These are phyloP conservation scores for Stygiomarasmius scandens DNA, from an alignment of 1,284 basidiomycete genomes.

Conservation along the genomic window DNA sequence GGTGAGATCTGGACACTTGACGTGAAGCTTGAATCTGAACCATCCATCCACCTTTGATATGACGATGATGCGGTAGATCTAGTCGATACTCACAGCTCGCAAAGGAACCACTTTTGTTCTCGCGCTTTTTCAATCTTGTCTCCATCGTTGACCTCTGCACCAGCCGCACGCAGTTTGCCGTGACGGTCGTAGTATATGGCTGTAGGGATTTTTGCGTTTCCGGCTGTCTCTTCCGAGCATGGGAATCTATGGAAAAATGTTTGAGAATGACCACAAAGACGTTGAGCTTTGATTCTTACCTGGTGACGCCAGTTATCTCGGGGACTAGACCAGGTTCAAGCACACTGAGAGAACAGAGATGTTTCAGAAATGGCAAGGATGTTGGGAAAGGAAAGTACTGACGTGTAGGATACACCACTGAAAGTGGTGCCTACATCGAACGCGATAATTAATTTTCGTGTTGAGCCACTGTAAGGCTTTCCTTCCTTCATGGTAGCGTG, in stretches of 20 bases:
- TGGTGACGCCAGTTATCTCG: slow-evolving; percentile 38
- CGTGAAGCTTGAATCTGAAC: slow-evolving; percentile 52
- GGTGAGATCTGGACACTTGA: slow-evolving; percentile 26
- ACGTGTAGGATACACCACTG: slow-evolving; percentile 21
- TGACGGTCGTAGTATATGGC: slow-evolving; percentile 54
- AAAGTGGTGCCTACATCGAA: slow-evolving; percentile 51
- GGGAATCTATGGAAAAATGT: slow-evolving; percentile 4
- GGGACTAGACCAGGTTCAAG: slow-evolving; percentile 41
- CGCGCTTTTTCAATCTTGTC: slow-evolving; percentile 43
- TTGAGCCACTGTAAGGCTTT: slow-evolving; percentile 1
- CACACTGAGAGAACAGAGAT: slow-evolving; percentile 18
- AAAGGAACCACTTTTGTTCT: slow-evolving; percentile 24
- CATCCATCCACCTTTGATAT: too few species aligned
- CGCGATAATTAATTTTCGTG: slow-evolving; percentile 36
- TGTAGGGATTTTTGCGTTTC: slow-evolving; percentile 58
- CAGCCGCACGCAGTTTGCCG: slow-evolving; percentile 48
- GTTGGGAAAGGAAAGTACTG: not conserved
- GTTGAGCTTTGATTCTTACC: slow-evolving; percentile 28
- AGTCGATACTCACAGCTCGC: not conserved
- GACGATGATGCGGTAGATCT: too few species aligned
- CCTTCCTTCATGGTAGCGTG: not conserved
- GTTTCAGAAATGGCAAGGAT: not conserved
- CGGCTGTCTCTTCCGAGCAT: slow-evolving; percentile 18
- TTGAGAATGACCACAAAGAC: too few species aligned
- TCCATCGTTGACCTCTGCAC: slow-evolving; percentile 54